These are phyloP conservation scores for Metschnikowia henanensis DNA, from an alignment of 805 yeast species.

Conservation along the genomic window DNA sequence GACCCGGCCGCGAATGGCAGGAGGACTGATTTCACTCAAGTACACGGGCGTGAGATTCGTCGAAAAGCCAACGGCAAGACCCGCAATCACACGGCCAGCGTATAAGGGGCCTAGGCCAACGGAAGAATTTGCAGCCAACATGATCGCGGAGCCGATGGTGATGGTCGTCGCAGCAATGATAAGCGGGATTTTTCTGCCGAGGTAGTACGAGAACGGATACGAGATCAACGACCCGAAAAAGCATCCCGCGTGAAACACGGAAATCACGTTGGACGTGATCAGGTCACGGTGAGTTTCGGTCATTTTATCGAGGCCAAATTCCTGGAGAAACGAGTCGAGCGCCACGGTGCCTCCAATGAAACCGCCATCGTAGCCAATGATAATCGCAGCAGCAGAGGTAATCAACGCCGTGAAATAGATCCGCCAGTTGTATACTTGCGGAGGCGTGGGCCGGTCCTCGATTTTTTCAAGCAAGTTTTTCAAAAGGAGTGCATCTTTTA, in stretches of 20 bases:
- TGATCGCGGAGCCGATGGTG: slow-evolving; percentile 37
- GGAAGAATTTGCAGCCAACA: slow-evolving; percentile 30
- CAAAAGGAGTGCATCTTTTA: slow-evolving; percentile 16
- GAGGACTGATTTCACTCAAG: slow-evolving; percentile 36
- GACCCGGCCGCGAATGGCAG: slow-evolving; percentile 35
- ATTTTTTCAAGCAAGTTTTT: slow-evolving; percentile 28
- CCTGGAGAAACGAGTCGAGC: slow-evolving; percentile 29
- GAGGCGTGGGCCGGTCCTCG: slow-evolving; percentile 42
- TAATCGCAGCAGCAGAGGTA: slow-evolving; percentile 40
- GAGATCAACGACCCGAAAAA: slow-evolving; percentile 40
- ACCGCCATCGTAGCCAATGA: slow-evolving; percentile 43
- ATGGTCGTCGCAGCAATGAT: slow-evolving; percentile 32
- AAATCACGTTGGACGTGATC: slow-evolving; percentile 34
- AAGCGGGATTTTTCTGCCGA: slow-evolving; percentile 33
- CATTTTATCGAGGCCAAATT: slow-evolving; percentile 31
- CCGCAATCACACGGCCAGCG: slow-evolving; percentile 38
- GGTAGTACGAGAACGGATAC: slow-evolving; percentile 36
- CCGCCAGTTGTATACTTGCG: slow-evolving; percentile 35
- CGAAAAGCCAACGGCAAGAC: slow-evolving; percentile 36
- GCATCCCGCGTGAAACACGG: slow-evolving; percentile 42
- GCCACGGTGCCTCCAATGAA: slow-evolving; percentile 43
- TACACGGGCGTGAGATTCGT: slow-evolving; percentile 40
- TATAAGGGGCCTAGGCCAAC: slow-evolving; percentile 37
- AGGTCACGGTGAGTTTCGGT: slow-evolving; percentile 20
- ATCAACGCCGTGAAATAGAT: slow-evolving; percentile 36